Percentiles rank a stretch among this genome's conserved stretches.
Conservation (phyloP, 805 yeast genomes). For the Schwanniomyces yamadae region DNA sequence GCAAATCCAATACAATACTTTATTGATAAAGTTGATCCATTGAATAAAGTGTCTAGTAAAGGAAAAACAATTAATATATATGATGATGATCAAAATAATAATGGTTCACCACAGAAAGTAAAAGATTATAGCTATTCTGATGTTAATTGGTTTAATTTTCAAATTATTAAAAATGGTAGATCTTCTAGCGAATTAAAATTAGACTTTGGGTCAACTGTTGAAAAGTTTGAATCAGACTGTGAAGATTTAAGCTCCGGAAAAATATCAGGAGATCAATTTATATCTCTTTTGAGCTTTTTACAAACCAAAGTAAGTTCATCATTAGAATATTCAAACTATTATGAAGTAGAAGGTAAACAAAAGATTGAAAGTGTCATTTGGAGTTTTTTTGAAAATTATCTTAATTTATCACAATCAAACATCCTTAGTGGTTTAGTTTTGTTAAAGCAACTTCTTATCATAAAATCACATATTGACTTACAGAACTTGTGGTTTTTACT, state of each 20-base stretch:
- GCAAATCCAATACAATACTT: conserved; percentile 29
- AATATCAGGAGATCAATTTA: conserved; percentile 8
- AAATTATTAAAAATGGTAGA: conserved; percentile 23
- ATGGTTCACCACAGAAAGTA: conserved; percentile 37
- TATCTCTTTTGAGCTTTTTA: conserved; percentile 15
- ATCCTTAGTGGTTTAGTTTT: conserved; percentile 33
- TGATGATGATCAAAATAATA: conserved; percentile 30
- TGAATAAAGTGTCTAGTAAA: conserved; percentile 31
- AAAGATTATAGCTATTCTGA: conserved; percentile 31
- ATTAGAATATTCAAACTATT: conserved; percentile 16
- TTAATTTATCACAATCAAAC: conserved; percentile 8
- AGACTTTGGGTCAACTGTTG: conserved; percentile 12
- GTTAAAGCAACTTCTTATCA: conserved; percentile 36
- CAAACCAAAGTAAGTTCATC: conserved; percentile 12
- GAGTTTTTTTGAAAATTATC: conserved; percentile 14
- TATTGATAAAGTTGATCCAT: conserved; percentile 44
- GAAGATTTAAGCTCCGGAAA: conserved; percentile 2
- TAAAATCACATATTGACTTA: conserved; percentile 18
- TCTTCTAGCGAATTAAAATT: conserved; percentile 1
- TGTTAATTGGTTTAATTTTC: conserved; percentile 41
- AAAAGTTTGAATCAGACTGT: conserved; percentile 15
- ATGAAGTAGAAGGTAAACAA: conserved; percentile 14
- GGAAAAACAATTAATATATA: conserved; percentile 39
- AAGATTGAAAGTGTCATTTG: conserved; percentile 19
- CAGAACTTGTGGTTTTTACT: conserved; percentile 25